Base-by-base conservation (phyloP, 2,329 filamentous ascomycete species). In the Fusarium scirpi region DNA sequence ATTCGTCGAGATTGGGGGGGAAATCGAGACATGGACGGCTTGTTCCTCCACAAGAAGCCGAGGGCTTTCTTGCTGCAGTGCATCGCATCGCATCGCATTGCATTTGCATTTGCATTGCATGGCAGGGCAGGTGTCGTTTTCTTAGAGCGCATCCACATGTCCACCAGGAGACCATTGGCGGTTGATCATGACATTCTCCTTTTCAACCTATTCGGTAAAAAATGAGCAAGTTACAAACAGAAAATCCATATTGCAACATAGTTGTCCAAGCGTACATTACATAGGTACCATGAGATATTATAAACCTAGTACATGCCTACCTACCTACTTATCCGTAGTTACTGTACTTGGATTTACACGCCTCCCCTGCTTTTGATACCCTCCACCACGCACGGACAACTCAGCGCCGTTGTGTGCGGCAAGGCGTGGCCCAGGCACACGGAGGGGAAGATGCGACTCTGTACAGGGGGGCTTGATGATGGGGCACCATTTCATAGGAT, bases 401-500 rank as follows among this genome's bases (percentile, higher is more conserved):
- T 76, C 76, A 78, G 67, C 64, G 67, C 56, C 61, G 65, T 72
- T 67, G 59, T 49, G 61, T 66, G 68, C 68, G 69, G 56, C 57
- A 71, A 62, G 65, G 65, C 65, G 65, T 72, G 69, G 69, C 65
- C 69, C 69, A 71, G 69, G 69, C 69, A 72, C 69, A 70, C 58
- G 58, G 67, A 65, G 62, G 70, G 68, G 54, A 52, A 57, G 57
- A 70, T 67, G 54, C 58, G 27, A 62, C 68, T 58, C 34, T 53
- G 65, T 66, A 58, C 69, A 72, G 57, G 69, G 69, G 69, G 69
- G 58, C 46, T 74, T 79, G 80, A 80, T 82, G 81, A 83, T 82
- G 80, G 81, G 81, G 81, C 81, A 82, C 69, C 67, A 67, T 79
- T 76, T 78, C 65, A 82, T 81, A 82, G 81, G 81, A 73, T 65